Conservation (phyloP, 805 yeast species). For the Komagataella pastoris region DNA sequence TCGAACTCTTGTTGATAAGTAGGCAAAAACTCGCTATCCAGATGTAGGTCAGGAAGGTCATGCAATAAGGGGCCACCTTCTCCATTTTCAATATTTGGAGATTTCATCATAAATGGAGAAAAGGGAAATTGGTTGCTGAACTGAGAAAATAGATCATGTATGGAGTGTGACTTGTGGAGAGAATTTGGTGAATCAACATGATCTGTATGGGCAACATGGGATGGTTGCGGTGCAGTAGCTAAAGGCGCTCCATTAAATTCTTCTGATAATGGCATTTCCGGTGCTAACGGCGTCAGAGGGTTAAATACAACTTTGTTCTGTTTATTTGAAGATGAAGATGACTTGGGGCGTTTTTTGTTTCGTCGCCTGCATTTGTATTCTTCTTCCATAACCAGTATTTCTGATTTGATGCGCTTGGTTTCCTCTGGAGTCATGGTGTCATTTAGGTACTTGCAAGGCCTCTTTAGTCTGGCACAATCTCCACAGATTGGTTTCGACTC, state of each 20-base stretch:
- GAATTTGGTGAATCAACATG: not conserved
- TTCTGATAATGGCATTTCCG: not conserved
- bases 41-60: not conserved
- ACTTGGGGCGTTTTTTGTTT: not conserved
- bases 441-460: slow-evolving; percentile 35
- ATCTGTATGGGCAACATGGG: not conserved
- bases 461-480: slow-evolving; percentile 30
- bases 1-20: not conserved
- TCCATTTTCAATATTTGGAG: not conserved
- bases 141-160: not conserved
- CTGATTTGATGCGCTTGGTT: slow-evolving; percentile 18
- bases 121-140: not conserved
- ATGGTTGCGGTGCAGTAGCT: not conserved
- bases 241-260: not conserved
- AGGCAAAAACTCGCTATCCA: not conserved
- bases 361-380: slow-evolving; percentile 22
- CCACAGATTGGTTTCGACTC: slow-evolving; percentile 35
- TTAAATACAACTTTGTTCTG: slow-evolving; percentile 11
- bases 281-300: slow-evolving; percentile 10
- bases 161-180: not conserved
- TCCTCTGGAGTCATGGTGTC: slow-evolving; percentile 28
- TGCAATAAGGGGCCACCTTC: not conserved
- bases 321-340: not conserved
- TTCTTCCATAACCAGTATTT: slow-evolving; percentile 26
- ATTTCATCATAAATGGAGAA: not conserved